phyloP scores from a whole-genome alignment of 805 yeast genomes.

The Pichia phayaonensis region DNA sequence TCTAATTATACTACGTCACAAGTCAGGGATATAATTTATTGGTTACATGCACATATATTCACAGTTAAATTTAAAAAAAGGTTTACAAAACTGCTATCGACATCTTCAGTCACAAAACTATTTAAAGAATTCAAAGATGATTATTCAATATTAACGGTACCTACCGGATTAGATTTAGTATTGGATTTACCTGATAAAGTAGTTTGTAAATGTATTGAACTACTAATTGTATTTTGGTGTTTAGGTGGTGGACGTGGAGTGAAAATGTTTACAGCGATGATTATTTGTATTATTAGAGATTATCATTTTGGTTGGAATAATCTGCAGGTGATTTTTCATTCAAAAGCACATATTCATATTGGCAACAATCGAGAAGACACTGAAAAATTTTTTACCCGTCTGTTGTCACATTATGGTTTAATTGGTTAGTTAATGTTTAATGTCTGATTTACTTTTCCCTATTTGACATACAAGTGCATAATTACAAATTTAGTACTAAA shows the following conservation, averaged over 20 bases:
- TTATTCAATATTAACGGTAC: conserved; percentile 6
- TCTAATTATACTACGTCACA: conserved; percentile 4
- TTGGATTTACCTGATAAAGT: conserved; percentile 1
- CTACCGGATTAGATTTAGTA: conserved; percentile 5
- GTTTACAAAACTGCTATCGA: conserved; percentile 16
- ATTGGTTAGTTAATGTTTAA: conserved; percentile 11
- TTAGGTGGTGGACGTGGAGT: conserved; percentile 4
- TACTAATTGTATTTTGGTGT: conserved; percentile 22
- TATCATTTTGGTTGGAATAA: conserved; percentile 44
- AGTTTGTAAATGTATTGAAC: conserved; percentile 12
- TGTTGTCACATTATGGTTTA: conserved; percentile 21
- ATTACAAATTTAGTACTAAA: background rate
- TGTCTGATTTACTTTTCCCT: background rate
- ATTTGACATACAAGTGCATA: background rate
- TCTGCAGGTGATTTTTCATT: conserved; percentile 20
- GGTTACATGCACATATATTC: conserved; percentile 17
- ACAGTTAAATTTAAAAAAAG: conserved; percentile 18
- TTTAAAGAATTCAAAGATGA: conserved; percentile 25
- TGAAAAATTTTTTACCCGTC: conserved; percentile 25
- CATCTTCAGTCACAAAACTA: conserved; percentile 13
- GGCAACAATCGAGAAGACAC: conserved; percentile 15
- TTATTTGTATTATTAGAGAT: conserved; percentile 36
- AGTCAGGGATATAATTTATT: conserved; percentile 14
- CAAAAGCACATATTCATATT: conserved; percentile 13
- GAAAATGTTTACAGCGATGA: conserved; percentile 27